Evolutionary conservation across 768 basidiomycete species (phyloP).

Genomic region (Lepiota brunneoincarnata): DNA sequence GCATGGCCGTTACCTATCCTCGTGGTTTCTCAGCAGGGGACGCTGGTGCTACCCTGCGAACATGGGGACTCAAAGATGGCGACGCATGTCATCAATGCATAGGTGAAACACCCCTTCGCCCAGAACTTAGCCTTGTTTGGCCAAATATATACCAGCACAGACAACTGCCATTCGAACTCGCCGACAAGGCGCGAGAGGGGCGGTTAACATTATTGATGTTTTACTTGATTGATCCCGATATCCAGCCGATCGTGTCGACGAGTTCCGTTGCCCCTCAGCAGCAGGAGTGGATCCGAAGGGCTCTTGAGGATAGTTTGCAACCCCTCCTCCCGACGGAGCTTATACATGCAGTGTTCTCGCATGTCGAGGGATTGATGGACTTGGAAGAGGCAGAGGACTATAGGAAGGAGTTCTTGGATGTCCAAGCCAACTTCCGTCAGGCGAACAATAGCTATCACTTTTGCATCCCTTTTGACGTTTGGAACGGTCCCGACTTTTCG

Average conservation of each 20-base stretch:
- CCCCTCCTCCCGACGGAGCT: slow-evolving; percentile 42
- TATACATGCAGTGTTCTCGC: slow-evolving; percentile 36
- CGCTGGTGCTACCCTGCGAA: slow-evolving; percentile 41
- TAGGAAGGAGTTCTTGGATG: slow-evolving; percentile 28
- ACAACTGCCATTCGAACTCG: slow-evolving; percentile 35
- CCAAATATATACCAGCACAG: slow-evolving; percentile 58
- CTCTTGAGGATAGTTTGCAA: slow-evolving; percentile 32
- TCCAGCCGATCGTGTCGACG: slow-evolving; percentile 39
- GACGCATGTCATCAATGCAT: slow-evolving; percentile 49
- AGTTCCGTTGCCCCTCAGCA: slow-evolving; percentile 49
- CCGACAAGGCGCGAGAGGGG: slow-evolving; percentile 39
- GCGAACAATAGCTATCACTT: slow-evolving; percentile 45
- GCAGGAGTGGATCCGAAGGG: slow-evolving; percentile 38
- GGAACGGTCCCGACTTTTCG: slow-evolving; percentile 30
- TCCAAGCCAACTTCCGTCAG: slow-evolving; percentile 33
- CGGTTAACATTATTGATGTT: slow-evolving; percentile 41
- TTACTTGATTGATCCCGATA: slow-evolving; percentile 48
- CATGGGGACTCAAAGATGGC: slow-evolving; percentile 47
- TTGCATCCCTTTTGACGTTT: slow-evolving; percentile 49
- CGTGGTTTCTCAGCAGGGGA: slow-evolving; percentile 41
- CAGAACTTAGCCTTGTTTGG: slow-evolving; percentile 41
- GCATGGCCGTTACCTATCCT: slow-evolving; percentile 51
- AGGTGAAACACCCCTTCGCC: slow-evolving; percentile 33
- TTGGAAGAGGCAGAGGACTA: slow-evolving; percentile 33
- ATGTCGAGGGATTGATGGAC: slow-evolving; percentile 37